phyloP scores from a whole-genome alignment of 768 basidiomycete species.

The Kwoniella pini region DNA sequence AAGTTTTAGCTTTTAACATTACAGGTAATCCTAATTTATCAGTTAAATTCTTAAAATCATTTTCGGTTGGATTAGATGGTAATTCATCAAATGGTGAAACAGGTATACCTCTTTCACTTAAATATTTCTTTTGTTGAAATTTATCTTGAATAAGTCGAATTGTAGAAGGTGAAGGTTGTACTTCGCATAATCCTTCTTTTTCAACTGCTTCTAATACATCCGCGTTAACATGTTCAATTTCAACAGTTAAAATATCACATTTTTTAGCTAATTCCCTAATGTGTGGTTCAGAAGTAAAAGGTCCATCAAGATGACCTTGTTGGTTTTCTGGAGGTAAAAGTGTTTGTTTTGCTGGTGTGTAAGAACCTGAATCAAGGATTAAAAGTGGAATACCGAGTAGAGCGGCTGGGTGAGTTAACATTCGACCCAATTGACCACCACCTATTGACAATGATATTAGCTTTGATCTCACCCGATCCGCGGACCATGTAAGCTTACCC shows the following conservation, averaged over 20 bases:
- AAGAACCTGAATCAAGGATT: conserved; percentile 79
- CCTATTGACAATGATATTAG: conserved; percentile 58
- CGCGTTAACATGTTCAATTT: conserved; percentile 94
- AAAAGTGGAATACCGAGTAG: conserved; percentile 78
- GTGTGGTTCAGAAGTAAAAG: conserved; percentile 75
- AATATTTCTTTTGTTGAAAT: conserved; percentile 66
- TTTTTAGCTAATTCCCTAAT: conserved; percentile 75
- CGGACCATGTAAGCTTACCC: conserved; percentile 30
- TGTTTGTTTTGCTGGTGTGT: conserved; percentile 85
- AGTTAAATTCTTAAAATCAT: conserved; percentile 58
- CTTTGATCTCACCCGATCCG: neutral
- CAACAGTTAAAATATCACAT: conserved; percentile 86
- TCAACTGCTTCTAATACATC: conserved; percentile 63
- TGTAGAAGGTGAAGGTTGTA: conserved; percentile 75
- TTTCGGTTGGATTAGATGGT: conserved; percentile 60
- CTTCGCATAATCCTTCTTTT: conserved; percentile 56
- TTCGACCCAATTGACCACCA: conserved; percentile 95
- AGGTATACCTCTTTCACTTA: conserved; percentile 60
- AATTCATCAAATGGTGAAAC: conserved; percentile 67
- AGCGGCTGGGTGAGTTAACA: conserved; percentile 88
- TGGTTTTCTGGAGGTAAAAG: conserved; percentile 59
- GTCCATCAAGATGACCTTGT: conserved; percentile 75
- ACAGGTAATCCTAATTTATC: conserved; percentile 73
- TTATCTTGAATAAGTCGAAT: conserved; percentile 81
- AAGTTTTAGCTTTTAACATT: conserved; percentile 93